A percentile compares a stretch with the other conserved stretches of the same genome.
Conservation (phyloP, 306 rosid species). For the Ormosia semicastrata region DNA sequence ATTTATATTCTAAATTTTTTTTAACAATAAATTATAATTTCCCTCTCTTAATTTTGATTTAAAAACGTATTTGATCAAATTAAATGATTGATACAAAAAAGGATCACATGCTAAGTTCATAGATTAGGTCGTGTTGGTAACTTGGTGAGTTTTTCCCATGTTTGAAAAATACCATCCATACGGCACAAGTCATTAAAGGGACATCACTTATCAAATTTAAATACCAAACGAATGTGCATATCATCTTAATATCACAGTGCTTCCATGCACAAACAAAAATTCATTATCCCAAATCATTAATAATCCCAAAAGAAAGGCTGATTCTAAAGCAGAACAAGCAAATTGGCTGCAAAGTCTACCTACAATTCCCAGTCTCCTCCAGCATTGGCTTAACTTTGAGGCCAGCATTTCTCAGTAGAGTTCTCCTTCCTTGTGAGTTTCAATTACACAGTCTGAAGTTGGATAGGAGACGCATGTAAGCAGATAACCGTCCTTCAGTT, state of each 20-base stretch:
- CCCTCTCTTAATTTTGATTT: not conserved
- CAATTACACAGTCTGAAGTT: constrained; percentile 69
- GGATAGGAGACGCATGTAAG: constrained; percentile 75
- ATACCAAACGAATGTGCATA: not conserved
- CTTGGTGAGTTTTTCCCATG: not conserved
- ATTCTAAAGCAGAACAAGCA: constrained; percentile 27
- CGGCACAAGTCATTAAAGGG: not conserved
- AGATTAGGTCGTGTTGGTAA: no score
- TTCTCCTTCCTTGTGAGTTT: constrained; percentile 78
- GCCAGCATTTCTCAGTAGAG: constrained; percentile 47
- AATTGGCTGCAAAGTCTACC: constrained; percentile 14
- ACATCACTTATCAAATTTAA: not conserved
- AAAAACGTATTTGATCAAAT: not conserved
- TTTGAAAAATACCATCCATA: not conserved
- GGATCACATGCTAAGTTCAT: not conserved
- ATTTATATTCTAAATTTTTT: not conserved
- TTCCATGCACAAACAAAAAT: constrained; percentile 26
- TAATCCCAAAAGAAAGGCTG: not conserved
- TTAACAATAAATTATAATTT: not conserved
- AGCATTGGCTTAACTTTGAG: not conserved
- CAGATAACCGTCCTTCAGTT: constrained; percentile 54
- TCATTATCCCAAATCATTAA: constrained; percentile 15
- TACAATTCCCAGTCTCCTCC: not conserved
- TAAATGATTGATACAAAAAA: no score
- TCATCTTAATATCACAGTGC: constrained; percentile 4